phyloP scores from a whole-genome alignment of 768 basidiomycete genomes.

The Leccinellum albellum region DNA sequence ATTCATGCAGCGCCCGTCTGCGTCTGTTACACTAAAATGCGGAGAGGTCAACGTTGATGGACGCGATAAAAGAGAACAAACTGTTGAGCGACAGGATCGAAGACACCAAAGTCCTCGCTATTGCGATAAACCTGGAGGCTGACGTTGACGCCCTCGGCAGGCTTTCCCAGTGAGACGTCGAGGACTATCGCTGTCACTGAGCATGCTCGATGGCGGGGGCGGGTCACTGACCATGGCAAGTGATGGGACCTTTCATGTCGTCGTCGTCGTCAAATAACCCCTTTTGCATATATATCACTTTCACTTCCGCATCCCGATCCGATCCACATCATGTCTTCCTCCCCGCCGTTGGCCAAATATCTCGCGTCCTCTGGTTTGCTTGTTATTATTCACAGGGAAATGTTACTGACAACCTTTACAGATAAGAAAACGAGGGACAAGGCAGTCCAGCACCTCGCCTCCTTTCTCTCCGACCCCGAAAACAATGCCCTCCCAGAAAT shows the following conservation, averaged over 20 bases:
- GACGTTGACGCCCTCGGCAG: constrained; percentile 67
- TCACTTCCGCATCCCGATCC: constrained; percentile 21
- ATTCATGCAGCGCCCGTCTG: constrained; percentile 77
- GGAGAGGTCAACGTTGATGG: background rate
- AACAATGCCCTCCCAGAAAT: constrained; percentile 57
- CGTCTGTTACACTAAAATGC: constrained; percentile 61
- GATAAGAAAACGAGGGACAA: constrained; percentile 93
- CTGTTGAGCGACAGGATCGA: constrained; percentile 59
- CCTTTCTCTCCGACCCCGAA: constrained; percentile 69
- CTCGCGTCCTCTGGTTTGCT: constrained; percentile 83
- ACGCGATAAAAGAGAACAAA: constrained; percentile 29
- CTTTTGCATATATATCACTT: background rate
- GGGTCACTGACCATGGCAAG: constrained; percentile 71
- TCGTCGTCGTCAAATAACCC: background rate
- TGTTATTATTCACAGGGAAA: background rate
- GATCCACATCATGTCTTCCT: constrained; percentile 31
- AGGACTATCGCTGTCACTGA: constrained; percentile 52
- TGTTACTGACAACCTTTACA: constrained; percentile 25
- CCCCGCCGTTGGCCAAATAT: constrained; percentile 78
- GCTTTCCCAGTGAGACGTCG: constrained; percentile 80
- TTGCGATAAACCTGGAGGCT: constrained; percentile 52
- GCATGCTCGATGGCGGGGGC: background rate
- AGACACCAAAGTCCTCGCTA: constrained; percentile 39
- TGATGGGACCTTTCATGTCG: constrained; percentile 75
- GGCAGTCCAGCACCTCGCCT: constrained; percentile 74